A percentile compares a stretch with the other conserved stretches of the same genome.
phyloP scores from a whole-genome alignment of 768 basidiomycete genomes.

The Cyclocybe cylindracea region DNA sequence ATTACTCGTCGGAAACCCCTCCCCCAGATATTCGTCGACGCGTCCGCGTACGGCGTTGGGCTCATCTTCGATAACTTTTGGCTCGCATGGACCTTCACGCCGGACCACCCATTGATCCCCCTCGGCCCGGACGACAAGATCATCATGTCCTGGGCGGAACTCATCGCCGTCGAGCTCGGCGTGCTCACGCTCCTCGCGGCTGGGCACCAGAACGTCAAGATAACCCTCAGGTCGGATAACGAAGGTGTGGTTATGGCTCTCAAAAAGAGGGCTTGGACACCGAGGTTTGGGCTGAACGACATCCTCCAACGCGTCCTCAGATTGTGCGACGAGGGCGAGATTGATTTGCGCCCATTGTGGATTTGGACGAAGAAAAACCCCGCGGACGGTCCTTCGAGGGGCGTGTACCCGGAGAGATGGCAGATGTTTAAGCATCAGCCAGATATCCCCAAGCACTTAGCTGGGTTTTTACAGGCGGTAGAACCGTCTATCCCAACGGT shows the following conservation, averaged over 20 bases:
- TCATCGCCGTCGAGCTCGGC: conserved; percentile 44
- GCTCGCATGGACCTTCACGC: conserved; percentile 39
- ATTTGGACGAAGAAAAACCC: conserved; percentile 31
- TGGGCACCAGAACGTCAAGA: conserved; percentile 17
- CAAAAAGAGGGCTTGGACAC: conserved; percentile 19
- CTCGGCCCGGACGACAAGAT: conserved; percentile 27
- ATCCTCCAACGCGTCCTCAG: conserved; percentile 25
- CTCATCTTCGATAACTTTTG: conserved; percentile 32
- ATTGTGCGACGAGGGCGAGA: conserved; percentile 16
- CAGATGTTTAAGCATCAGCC: too few relatives aligned
- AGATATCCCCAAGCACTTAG: too few relatives aligned
- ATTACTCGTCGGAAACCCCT: not conserved
- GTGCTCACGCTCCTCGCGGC: conserved; percentile 29
- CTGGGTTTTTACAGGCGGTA: too few relatives aligned
- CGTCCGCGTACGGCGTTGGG: conserved; percentile 42
- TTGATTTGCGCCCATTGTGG: conserved; percentile 27
- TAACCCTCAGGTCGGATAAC: conserved; percentile 41
- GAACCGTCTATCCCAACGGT: too few relatives aligned
- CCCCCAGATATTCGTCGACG: conserved; percentile 38
- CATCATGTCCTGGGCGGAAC: conserved; percentile 45
- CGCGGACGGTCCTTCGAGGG: conserved; percentile 34
- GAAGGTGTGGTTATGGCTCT: conserved; percentile 37
- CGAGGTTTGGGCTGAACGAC: conserved; percentile 19
- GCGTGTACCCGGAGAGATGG: not conserved
- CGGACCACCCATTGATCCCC: conserved; percentile 8